Evolutionary conservation across 257 asterid species (phyloP), one percentile per base, ranked within the genome.

Genomic region (Ligustrum vulgare): DNA sequence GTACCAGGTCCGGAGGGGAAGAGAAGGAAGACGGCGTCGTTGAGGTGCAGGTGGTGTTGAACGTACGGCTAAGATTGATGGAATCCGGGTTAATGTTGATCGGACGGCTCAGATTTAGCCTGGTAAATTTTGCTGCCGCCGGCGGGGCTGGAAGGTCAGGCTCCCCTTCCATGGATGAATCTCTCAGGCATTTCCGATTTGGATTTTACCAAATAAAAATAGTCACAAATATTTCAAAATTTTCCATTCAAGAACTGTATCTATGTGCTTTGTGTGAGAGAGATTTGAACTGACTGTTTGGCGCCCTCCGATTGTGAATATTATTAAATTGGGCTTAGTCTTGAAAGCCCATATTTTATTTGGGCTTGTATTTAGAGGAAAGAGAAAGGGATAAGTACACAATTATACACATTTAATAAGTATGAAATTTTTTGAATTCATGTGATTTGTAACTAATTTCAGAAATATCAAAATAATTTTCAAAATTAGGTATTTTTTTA

Each of bases 161-260:
- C 88, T 91, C 95, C 89, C 89, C 93, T 85, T 93, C 96, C 96
- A 91, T 91, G 74, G 93, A 84, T 80, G 72, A 77, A 75, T 71
- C 84, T 72, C 83, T 81, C 62, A 65, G 78, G 75, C 90, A 88
- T 84, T 28, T 82, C 86, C 69, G 78, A 41, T 60, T 49, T 33
- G 13, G 22, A 13, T n/a, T n/a, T 72, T 65, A 69, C 82, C 34
- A 72, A 41, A 41, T 41, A 11, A 35, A 35, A 35, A 35, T 35
- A 41, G 10, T 41, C 49, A 10, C 16, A 41, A 67, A 76, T 67
- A 43, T 67, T 43, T 58, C 18, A 73, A 80, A 41, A 73, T 49
- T 82, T 8, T 75, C 80, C 86, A 82, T 72, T 69, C 78, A 72
- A 68, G 83, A 69, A 74, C 10, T 68, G 10, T 41, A 33, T 72